These are phyloP conservation scores for Alnus glutinosa DNA, from an alignment of 306 rosid species.

Conservation along the genomic window DNA sequence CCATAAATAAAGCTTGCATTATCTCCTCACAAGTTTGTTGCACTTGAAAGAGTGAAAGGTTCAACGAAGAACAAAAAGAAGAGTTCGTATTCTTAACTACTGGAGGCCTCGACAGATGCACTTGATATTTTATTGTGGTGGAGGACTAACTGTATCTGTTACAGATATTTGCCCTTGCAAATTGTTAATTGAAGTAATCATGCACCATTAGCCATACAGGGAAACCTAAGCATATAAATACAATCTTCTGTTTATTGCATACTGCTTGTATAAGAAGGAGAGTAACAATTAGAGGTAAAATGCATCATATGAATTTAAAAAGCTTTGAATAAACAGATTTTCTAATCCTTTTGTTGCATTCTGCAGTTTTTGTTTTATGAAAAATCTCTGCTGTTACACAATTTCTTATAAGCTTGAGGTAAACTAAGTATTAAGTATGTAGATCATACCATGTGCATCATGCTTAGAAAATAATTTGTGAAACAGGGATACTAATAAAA, in stretches of 20 bases:
- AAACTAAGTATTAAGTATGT: neutral
- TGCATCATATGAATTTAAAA: neutral
- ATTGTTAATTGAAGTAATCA: neutral
- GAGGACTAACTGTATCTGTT: no score
- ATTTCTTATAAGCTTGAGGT: neutral
- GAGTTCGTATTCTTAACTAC: no score
- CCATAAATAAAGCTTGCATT: no score
- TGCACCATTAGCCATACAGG: neutral
- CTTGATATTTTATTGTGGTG: neutral
- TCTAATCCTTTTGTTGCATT: neutral
- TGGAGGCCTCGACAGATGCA: neutral
- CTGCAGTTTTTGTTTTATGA: neutral
- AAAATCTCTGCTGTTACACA: neutral
- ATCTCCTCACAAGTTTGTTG: neutral
- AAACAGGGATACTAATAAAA: neutral
- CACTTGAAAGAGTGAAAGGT: no score
- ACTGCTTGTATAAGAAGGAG: no score
- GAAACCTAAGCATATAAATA: neutral
- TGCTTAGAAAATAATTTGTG: neutral
- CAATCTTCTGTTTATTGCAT: no score
- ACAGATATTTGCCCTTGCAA: neutral
- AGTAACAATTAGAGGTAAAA: neutral
- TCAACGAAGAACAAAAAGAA: no score
- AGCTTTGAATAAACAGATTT: neutral
- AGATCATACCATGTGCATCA: neutral